phyloP scores from a whole-genome alignment of 805 yeast genomes.

The Jamesozyma gamospora region DNA sequence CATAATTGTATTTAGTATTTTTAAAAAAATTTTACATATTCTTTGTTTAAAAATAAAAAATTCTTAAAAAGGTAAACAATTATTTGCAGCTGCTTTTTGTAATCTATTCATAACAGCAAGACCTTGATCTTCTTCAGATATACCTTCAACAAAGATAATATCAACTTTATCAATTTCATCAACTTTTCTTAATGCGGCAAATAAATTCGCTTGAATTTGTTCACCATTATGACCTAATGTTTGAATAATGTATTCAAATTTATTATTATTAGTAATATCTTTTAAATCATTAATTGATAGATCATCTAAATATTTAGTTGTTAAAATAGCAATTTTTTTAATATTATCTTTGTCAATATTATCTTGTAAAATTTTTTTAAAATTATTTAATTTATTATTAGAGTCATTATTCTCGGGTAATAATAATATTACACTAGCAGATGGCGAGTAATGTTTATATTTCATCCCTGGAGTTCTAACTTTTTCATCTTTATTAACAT shows the following conservation, averaged over 20 bases:
- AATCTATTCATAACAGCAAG: conserved; percentile 91
- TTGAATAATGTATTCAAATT: conserved; percentile 9
- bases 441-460: conserved; percentile 89
- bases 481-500: conserved; percentile 49
- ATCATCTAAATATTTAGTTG: conserved; percentile 26
- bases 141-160: conserved; percentile 74
- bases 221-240: conserved; percentile 35
- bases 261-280: not conserved
- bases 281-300: not conserved
- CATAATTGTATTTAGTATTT: not conserved
- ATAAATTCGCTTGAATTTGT: conserved; percentile 68
- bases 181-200: conserved; percentile 60
- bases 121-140: conserved; percentile 68
- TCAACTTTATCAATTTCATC: conserved; percentile 58
- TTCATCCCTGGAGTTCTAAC: conserved; percentile 97
- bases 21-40: too few species aligned
- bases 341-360: conserved; percentile 10
- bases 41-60: too few species aligned
- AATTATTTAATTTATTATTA: conserved; percentile 15
- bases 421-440: conserved; percentile 68
- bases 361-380: conserved; percentile 19
- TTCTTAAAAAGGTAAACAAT: conserved; percentile 1
- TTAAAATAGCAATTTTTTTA: conserved; percentile 43
- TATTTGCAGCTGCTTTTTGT: conserved; percentile 12
- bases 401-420: conserved; percentile 39